Evolutionary conservation across 2,329 filamentous ascomycete species (phyloP).

Genomic region (Scytalidium sp.): DNA sequence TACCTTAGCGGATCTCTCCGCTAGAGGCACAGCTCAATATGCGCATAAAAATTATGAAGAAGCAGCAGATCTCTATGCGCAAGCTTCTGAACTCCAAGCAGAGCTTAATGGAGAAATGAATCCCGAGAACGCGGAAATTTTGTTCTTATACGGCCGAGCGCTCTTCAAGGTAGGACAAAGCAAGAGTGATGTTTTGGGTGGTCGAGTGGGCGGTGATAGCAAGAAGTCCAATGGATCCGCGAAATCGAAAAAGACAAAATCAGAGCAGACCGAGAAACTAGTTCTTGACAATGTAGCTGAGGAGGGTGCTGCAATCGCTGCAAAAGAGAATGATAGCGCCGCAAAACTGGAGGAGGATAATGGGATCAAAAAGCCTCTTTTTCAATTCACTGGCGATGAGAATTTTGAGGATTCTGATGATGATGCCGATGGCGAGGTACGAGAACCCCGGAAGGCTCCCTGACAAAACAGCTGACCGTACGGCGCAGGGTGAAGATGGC

Average conservation of each 20-base stretch:
- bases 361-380: constrained; percentile 68
- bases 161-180: constrained; percentile 91
- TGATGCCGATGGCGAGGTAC: constrained; percentile 54
- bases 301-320: constrained; percentile 40
- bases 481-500: constrained; percentile 36
- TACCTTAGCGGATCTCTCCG: constrained; percentile 73
- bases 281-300: constrained; percentile 31
- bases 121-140: constrained; percentile 85
- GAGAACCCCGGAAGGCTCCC: constrained; percentile 43
- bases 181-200: constrained; percentile 92
- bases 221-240: constrained; percentile 37
- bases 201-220: constrained; percentile 63
- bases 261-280: constrained; percentile 32
- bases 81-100: constrained; percentile 85
- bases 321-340: constrained; percentile 23
- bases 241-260: constrained; percentile 30
- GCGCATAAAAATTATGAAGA: constrained; percentile 84
- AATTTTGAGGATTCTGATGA: constrained; percentile 85
- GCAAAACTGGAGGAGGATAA: constrained; percentile 33
- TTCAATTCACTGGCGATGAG: constrained; percentile 92
- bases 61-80: constrained; percentile 83
- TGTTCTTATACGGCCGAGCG: constrained; percentile 91
- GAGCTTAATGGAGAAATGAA: constrained; percentile 90
- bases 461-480: constrained; percentile 31
- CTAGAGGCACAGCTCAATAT: constrained; percentile 81